Evolutionary conservation across 2,329 filamentous ascomycete genomes (phyloP).

Genomic region (Botrytis fragariae): DNA sequence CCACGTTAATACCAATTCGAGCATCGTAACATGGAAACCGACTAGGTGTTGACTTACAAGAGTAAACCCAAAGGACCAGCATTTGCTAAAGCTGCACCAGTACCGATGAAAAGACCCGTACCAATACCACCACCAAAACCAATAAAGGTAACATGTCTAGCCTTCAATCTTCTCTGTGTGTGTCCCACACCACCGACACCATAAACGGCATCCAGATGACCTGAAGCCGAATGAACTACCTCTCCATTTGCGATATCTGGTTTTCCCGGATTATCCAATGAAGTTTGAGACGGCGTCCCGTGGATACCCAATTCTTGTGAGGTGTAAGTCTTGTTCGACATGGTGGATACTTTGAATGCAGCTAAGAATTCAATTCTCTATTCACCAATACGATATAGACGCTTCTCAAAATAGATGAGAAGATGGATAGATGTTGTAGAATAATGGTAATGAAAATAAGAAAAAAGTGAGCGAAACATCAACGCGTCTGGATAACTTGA

Average conservation of each 20-base stretch:
- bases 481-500: neutral
- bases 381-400: conserved; percentile 16
- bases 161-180: conserved; percentile 13
- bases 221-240: conserved; percentile 14
- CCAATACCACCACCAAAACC: conserved; percentile 40
- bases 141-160: conserved; percentile 17
- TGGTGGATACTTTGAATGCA: conserved; percentile 19
- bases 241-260: conserved; percentile 16
- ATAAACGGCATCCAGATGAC: conserved; percentile 12
- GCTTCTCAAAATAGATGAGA: neutral
- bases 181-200: conserved; percentile 11
- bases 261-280: conserved; percentile 1
- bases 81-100: conserved; percentile 45
- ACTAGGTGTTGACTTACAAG: conserved; percentile 31
- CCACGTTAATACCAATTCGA: neutral
- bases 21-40: rapidly evolving
- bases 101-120: conserved; percentile 53
- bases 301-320: conserved; percentile 7
- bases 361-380: conserved; percentile 14
- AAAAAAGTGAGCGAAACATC: neutral
- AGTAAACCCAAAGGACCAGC: conserved; percentile 49
- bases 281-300: neutral
- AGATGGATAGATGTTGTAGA: conserved; percentile 2
- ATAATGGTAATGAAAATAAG: neutral
- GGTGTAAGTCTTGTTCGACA: conserved; percentile 8